Conservation (phyloP, 2,329 filamentous ascomycete genomes). For the Daldinia eschscholtzii region DNA sequence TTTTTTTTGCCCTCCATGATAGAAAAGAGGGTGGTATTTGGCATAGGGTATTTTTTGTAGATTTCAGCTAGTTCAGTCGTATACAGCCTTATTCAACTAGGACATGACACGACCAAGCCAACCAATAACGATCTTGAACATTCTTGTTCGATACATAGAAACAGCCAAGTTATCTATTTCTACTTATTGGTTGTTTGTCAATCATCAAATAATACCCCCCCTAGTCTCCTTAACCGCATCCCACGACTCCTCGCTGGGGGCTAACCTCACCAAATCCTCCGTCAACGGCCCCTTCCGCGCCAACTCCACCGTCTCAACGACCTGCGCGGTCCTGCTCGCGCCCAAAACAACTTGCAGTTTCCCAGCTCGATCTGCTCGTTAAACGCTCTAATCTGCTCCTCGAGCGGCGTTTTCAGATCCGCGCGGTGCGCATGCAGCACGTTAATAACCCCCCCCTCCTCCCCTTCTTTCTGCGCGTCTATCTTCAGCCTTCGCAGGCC, state of each 20-base stretch:
- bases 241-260: slow-evolving; percentile 47
- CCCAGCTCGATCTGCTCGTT: slow-evolving; percentile 51
- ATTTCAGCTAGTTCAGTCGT: slow-evolving; percentile 21
- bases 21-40: slow-evolving; percentile 14
- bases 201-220: slow-evolving; percentile 34
- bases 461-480: too few relatives aligned
- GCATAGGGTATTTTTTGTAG: slow-evolving; percentile 18
- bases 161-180: neutral
- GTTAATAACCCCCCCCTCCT: slow-evolving; percentile 40
- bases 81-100: slow-evolving; percentile 47
- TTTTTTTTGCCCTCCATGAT: neutral
- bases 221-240: slow-evolving; percentile 41
- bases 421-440: slow-evolving; percentile 55
- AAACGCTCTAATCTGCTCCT: slow-evolving; percentile 54
- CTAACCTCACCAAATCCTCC: slow-evolving; percentile 39
- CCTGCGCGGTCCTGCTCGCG: slow-evolving; percentile 51
- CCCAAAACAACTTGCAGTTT: slow-evolving; percentile 54
- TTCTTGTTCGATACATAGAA: neutral
- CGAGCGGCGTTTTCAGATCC: slow-evolving; percentile 52
- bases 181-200: neutral
- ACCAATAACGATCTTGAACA: slow-evolving; percentile 3
- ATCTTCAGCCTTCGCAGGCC: too few relatives aligned
- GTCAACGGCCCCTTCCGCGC: slow-evolving; percentile 53
- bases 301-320: slow-evolving; percentile 50
- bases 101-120: slow-evolving; percentile 24